Conservation (phyloP, 164 flowering plant species). For the Aristolochia californica region DNA sequence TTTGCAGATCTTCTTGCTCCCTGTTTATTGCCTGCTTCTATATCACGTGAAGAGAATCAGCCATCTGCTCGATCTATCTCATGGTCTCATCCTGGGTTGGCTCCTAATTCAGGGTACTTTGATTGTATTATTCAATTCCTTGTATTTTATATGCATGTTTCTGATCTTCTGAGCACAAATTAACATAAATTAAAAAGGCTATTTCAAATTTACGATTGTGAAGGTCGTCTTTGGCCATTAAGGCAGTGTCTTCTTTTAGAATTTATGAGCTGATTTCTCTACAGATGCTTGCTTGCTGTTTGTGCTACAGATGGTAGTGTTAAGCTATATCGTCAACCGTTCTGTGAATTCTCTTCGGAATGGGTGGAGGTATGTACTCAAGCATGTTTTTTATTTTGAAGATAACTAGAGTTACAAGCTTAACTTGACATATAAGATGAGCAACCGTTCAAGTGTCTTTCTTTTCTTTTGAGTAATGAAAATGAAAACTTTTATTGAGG, state of each 20-base stretch:
- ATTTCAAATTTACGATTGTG: no score
- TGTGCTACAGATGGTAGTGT: constrained; percentile 79
- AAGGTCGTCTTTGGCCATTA: no score
- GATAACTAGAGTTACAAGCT: neutral
- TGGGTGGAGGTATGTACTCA: constrained; percentile 69
- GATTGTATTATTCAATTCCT: no score
- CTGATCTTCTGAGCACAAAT: no score
- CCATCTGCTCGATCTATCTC: constrained; percentile 72
- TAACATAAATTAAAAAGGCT: no score
- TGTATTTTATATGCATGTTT: neutral
- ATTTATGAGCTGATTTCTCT: constrained; percentile 7
- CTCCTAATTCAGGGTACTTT: constrained; percentile 65
- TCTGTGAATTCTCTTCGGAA: constrained; percentile 57
- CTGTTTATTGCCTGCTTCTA: constrained; percentile 42
- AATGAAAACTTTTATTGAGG: neutral
- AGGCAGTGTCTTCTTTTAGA: neutral
- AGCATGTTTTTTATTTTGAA: neutral
- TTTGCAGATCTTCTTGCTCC: constrained; percentile 43
- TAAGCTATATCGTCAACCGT: constrained; percentile 71
- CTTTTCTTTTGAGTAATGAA: neutral
- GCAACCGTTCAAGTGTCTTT: neutral
- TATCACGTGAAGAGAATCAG: constrained; percentile 45
- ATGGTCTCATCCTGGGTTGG: constrained; percentile 80
- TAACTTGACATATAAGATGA: neutral
- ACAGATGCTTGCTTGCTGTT: constrained; percentile 88